Base-by-base conservation (phyloP, 768 basidiomycete genomes). In the Neoboletus magnificus region DNA sequence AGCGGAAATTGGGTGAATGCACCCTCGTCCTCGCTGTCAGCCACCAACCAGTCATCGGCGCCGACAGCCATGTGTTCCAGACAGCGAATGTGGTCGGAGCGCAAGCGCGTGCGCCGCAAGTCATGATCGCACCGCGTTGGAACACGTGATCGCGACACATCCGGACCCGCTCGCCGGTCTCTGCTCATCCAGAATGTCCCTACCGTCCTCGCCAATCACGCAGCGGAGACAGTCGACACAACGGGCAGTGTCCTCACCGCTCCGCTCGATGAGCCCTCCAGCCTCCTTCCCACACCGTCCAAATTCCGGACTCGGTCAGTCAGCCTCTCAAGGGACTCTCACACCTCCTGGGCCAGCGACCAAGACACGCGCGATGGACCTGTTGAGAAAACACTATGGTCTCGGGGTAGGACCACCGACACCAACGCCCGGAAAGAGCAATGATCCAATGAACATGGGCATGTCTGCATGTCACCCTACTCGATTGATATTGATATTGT, bases 371-470 rank as follows among this genome's bases (percentile, higher is more conserved):
- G 91, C 91, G 13, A 78, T 87, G 61, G 90, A 93, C 66, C 68
- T 93, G 47, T 65, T 94, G 49, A 77, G 93, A 63, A 91, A 90
- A 61, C 92, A 95, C 65, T 95, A 95, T 78, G 91, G 91, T 6
- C 72, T 95, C 27, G 88, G 85, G 18, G 74, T 89, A n/a, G 86
- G 85, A 0, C 83, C 83, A 32, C 91, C 89, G 13, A 77, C 81
- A 4, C 81, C 89, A 22, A 63, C 77, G 1, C 76, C 79, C 2
- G 83, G 82, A 30, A 80, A 79, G 39, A 74, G 73, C 32, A 77
- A 78, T 50, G 91, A 93, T 68, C 88, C 90, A 15, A 89, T 92
- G 88, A 89, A 91, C 62, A 73, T 93, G 55, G 89, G 90, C 84
- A 62, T 56, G 81, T 65, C 55, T 39, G 6, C 39, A 27, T 27